Conservation (phyloP, 73 alveolate genomes). For the Tetrahymena thermophila region DNA sequence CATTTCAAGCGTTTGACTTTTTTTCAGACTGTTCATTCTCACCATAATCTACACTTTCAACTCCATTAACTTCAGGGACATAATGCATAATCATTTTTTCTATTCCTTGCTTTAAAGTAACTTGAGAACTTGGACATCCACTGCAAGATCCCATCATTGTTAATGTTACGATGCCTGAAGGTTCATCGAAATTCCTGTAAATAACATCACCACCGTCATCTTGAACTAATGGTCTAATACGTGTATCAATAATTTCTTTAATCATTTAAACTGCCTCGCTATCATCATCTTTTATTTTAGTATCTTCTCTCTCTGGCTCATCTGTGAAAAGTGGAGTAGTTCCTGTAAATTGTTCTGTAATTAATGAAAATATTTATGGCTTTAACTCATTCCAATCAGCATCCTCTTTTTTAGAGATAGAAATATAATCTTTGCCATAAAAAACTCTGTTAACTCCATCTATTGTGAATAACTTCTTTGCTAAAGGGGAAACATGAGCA, state of each 20-base stretch:
- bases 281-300: constrained; percentile 59
- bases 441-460: constrained; percentile 76
- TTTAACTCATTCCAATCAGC: constrained; percentile 66
- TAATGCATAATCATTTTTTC: constrained; percentile 80
- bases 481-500: constrained; percentile 68
- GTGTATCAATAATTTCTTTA: constrained; percentile 76
- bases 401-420: constrained; percentile 66
- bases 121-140: constrained; percentile 80
- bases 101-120: constrained; percentile 72
- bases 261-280: constrained; percentile 68
- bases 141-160: constrained; percentile 87
- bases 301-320: constrained; percentile 54
- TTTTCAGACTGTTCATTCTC: background rate
- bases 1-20: background rate
- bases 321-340: constrained; percentile 57
- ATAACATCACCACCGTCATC: constrained; percentile 91
- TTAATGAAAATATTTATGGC: constrained; percentile 60
- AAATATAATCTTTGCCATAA: constrained; percentile 62
- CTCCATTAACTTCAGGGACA: constrained; percentile 69
- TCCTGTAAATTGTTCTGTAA: constrained; percentile 61
- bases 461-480: constrained; percentile 53
- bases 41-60: constrained; percentile 55
- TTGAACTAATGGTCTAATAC: constrained; percentile 74
- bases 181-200: constrained; percentile 65
- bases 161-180: constrained; percentile 59